A percentile compares a stretch with the other conserved stretches of the same genome.
These are phyloP conservation scores for Aeschynomene evenia DNA, from an alignment of 306 rosid genomes.

Conservation along the genomic window DNA sequence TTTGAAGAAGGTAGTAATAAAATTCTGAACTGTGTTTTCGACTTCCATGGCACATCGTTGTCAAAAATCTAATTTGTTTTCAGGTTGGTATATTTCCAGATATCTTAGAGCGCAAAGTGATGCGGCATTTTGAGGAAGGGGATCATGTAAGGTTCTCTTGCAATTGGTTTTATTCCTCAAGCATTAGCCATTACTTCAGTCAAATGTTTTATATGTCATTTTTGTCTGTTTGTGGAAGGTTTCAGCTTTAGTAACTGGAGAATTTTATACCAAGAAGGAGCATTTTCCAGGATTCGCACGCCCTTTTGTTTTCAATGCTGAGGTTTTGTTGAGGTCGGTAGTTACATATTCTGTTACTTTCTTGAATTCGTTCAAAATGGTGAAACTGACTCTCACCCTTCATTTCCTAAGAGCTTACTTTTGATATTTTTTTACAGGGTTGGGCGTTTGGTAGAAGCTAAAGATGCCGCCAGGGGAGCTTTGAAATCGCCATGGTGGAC, in stretches of 20 bases:
- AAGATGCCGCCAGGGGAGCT: conserved; percentile 94
- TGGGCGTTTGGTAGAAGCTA: conserved; percentile 80
- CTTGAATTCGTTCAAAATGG: conserved; percentile 23
- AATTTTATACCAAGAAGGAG: conserved; percentile 86
- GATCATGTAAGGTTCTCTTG: conserved; percentile 60
- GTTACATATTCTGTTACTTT: conserved; percentile 14
- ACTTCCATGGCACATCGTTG: conserved; percentile 3
- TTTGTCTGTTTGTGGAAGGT: conserved; percentile 50
- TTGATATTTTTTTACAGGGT: conserved; percentile 45
- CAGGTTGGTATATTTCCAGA: conserved; percentile 99
- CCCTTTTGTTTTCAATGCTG: conserved; percentile 89
- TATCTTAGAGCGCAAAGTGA: conserved; percentile 84
- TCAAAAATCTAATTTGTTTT: conserved; percentile 36
- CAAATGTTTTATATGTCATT: conserved; percentile 16
- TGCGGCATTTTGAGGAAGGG: conserved; percentile 83
- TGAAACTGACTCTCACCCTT: conserved; percentile 3
- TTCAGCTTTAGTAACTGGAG: conserved; percentile 92
- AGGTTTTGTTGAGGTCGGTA: conserved; percentile 81
- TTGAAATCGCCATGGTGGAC: conserved; percentile 98
- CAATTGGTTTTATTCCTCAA: conserved; percentile 14
- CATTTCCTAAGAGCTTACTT: conserved; percentile 19
- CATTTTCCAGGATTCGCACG: conserved; percentile 97
- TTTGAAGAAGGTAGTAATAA: conserved; percentile 57
- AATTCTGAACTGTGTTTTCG: conserved; percentile 13
- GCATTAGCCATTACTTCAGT: conserved; percentile 8